A percentile compares a stretch with the other conserved stretches of the same genome.
These are phyloP conservation scores for Alternaria sp. DNA, from an alignment of 2,329 filamentous ascomycete species.

Conservation along the genomic window DNA sequence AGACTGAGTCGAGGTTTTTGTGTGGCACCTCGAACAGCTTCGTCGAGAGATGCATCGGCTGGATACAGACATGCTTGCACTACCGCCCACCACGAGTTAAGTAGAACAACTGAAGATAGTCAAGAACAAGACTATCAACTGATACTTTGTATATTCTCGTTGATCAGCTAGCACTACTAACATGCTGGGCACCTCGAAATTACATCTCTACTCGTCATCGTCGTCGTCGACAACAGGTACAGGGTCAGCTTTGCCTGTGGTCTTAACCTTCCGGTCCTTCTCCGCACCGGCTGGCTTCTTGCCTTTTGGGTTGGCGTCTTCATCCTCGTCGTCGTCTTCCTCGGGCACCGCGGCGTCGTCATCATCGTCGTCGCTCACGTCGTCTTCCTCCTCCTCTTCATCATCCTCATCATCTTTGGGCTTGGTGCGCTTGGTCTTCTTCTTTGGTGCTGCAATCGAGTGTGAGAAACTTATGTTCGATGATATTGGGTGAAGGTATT, in stretches of 20 bases:
- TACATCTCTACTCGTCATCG: conserved; percentile 28
- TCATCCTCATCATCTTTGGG: conserved; percentile 39
- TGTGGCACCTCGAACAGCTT: neutral
- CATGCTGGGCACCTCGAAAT: neutral
- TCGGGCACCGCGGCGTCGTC: conserved; percentile 16
- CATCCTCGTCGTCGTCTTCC: conserved; percentile 42
- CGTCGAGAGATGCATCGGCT: neutral
- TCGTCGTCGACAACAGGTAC: conserved; percentile 42
- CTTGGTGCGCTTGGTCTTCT: conserved; percentile 43
- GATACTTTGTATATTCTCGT: neutral
- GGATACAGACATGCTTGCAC: conserved; percentile 23
- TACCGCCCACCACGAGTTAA: neutral
- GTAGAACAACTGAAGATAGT: neutral
- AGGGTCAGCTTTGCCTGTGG: conserved; percentile 33
- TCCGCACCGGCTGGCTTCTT: conserved; percentile 46
- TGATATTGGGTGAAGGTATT: neutral
- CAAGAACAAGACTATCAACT: neutral
- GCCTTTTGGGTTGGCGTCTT: conserved; percentile 44
- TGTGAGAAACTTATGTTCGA: neutral
- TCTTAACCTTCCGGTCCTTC: conserved; percentile 43
- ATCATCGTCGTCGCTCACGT: conserved; percentile 9
- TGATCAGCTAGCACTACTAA: neutral
- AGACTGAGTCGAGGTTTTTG: neutral
- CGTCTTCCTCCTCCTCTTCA: conserved; percentile 39
- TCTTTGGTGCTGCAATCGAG: conserved; percentile 38